Evolutionary conservation across 495 filamentous ascomycete genomes (phyloP), one percentile per base, ranked within the genome.

Genomic region (Pyronema omphalodes): DNA sequence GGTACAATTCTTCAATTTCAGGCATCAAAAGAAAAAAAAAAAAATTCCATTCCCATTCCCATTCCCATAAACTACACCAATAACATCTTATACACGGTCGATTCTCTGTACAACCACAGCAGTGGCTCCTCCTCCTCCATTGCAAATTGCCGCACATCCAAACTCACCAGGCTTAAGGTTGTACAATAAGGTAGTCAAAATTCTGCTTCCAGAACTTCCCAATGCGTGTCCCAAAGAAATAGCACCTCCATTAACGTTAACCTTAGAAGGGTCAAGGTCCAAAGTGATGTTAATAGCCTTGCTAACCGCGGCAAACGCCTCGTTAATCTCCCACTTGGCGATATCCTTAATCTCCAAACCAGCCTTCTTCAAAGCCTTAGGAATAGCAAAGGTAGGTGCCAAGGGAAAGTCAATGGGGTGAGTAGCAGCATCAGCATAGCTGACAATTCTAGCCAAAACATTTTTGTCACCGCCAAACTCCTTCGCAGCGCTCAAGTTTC

Each of bases 301-400:
- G 68, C 94, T 93, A 11, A 95, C 89, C 0, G 84, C 89, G 11
- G 89, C 89, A 67, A 98, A 98, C 0, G 91, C 91, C 67, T 98
- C 91, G 67, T 98, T 98, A 69, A 98, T 91, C 67, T 98, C 91
- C 88, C 89, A 95, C 3, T 94, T 70, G 2, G 88, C 80, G 17
- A 98, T 84, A 60, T 98, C 82, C 19, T 91, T 80, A 69, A 85
- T 82, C 46, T 76, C 82, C 57, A 98, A 86, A 7, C 89, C 88
- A 1, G 91, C 91, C 51, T 86, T 77, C 64, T 83, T 76, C 44
- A 98, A 70, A n/a, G 86, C 88, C 60, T 93, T 79, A 2, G 88
- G 86, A 1, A 98, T 88, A 0, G 88, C 91, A 65, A 91, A 84
- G 23, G 91, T 80, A 0, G 91, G 91, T 6, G 91, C 91, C 17